Conservation (phyloP, 371 early-diverging fungal species). For the Mucor indicus region DNA sequence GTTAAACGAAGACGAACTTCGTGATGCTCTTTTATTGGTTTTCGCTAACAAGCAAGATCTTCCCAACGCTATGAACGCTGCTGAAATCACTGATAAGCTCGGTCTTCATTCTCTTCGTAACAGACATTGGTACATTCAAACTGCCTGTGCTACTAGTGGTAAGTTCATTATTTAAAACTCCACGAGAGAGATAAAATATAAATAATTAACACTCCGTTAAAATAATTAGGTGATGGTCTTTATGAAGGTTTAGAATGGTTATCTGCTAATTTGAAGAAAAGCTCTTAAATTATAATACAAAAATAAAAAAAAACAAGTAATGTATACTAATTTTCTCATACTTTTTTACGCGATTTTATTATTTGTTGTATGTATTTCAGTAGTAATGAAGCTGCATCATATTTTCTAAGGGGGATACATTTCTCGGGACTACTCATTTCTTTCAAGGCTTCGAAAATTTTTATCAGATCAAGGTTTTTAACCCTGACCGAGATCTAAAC, state of each 20-base stretch:
- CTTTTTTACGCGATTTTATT: too few relatives aligned
- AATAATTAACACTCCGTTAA: background rate
- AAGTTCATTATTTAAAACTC: slow-evolving; percentile 6
- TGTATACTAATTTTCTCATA: too few relatives aligned
- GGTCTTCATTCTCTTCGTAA: slow-evolving; percentile 84
- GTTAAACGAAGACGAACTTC: slow-evolving; percentile 92
- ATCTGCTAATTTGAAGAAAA: slow-evolving; percentile 48
- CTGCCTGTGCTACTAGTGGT: slow-evolving; percentile 92
- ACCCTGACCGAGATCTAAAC: too few relatives aligned
- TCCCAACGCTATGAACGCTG: slow-evolving; percentile 89
- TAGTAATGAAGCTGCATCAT: too few relatives aligned
- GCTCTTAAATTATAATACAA: slow-evolving; percentile 30
- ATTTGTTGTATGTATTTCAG: too few relatives aligned
- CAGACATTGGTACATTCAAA: slow-evolving; percentile 90
- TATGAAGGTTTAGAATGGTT: slow-evolving; percentile 92
- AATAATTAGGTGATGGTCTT: slow-evolving; percentile 76
- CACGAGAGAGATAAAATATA: background rate
- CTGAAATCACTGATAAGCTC: slow-evolving; percentile 91
- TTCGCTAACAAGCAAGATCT: slow-evolving; percentile 98
- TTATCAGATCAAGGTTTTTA: too few relatives aligned
- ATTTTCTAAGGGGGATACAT: too few relatives aligned
- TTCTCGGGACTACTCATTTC: too few relatives aligned
- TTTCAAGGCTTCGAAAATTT: too few relatives aligned
- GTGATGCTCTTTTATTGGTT: slow-evolving; percentile 86
- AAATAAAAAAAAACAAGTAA: too few relatives aligned